Evolutionary conservation across 129 eudicot genomes (phyloP).

Genomic region (sunflower (Helianthus annuus)): DNA sequence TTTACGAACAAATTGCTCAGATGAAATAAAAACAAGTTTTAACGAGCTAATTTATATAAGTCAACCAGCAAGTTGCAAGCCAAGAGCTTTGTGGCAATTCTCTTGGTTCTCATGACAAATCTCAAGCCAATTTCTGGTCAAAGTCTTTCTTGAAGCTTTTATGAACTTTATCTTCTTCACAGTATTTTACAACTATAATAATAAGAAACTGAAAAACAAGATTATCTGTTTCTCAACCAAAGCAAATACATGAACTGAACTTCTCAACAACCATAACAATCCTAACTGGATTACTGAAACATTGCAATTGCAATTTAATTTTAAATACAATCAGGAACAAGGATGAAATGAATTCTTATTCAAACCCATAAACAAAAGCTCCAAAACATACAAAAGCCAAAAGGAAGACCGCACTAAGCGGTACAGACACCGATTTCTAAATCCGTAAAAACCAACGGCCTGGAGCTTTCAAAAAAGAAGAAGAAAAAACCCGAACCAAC

Average conservation of each 20-base stretch:
- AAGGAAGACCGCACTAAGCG: conserved; percentile 42
- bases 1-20: not conserved
- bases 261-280: conserved; percentile 2
- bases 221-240: not conserved
- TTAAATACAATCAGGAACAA: not conserved
- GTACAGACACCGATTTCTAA: conserved; percentile 39
- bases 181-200: not conserved
- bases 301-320: not conserved
- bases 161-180: not conserved
- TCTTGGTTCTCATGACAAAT: not conserved
- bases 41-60: not conserved
- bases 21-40: not conserved
- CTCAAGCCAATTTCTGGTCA: not conserved
- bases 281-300: conserved; percentile 8
- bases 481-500: conserved; percentile 31
- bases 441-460: conserved; percentile 48
- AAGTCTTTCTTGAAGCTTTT: not conserved
- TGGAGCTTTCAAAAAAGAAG: conserved; percentile 40
- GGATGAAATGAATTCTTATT: conserved; percentile 31
- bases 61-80: not conserved
- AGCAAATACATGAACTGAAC: not conserved
- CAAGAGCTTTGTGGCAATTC: not conserved
- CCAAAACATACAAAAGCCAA: conserved; percentile 34
- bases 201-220: not conserved
- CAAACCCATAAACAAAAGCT: conserved; percentile 34